Percentiles rank a stretch among this genome's conserved stretches.
phyloP scores from a whole-genome alignment of 2,329 filamentous ascomycete genomes.

The Clonostachys sp. region DNA sequence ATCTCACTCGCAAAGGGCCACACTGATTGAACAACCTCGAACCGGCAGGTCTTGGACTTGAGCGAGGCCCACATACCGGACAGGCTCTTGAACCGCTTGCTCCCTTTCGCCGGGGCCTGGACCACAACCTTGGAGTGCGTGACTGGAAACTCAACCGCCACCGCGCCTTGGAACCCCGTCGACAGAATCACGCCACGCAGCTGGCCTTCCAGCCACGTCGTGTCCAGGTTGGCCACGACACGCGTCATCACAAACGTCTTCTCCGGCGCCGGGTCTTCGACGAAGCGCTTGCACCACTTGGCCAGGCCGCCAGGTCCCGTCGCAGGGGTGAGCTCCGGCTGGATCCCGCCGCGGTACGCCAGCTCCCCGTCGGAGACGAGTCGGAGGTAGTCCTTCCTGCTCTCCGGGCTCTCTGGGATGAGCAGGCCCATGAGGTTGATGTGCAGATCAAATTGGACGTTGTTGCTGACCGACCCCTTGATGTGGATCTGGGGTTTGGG shows the following conservation, averaged over 20 bases:
- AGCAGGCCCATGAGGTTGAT: slow-evolving; percentile 51
- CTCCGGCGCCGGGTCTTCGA: too few relatives aligned
- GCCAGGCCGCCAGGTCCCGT: slow-evolving; percentile 36
- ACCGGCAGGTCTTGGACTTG: slow-evolving; percentile 33
- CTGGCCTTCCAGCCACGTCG: slow-evolving; percentile 20
- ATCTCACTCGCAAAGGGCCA: slow-evolving; percentile 52
- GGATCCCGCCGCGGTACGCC: slow-evolving; percentile 41
- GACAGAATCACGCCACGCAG: slow-evolving; percentile 44
- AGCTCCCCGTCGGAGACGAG: slow-evolving; percentile 44
- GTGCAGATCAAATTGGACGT: slow-evolving; percentile 46
- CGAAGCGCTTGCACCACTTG: slow-evolving; percentile 30
- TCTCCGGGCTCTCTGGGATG: slow-evolving; percentile 35
- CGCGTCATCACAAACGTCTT: too few relatives aligned
- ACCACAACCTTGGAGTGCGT: slow-evolving; percentile 44
- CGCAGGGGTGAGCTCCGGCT: slow-evolving; percentile 37
- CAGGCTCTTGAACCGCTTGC: slow-evolving; percentile 48
- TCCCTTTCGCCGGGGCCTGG: slow-evolving; percentile 46
- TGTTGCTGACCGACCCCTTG: slow-evolving; percentile 33
- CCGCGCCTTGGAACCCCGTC: slow-evolving; percentile 43
- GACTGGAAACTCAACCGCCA: slow-evolving; percentile 43
- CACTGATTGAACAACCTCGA: slow-evolving; percentile 49
- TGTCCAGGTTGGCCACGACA: too few relatives aligned
- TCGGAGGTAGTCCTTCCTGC: slow-evolving; percentile 48
- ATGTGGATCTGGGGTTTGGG: slow-evolving; percentile 50
- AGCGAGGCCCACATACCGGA: slow-evolving; percentile 42